Conservation (phyloP, 1,284 basidiomycete species). For the Irpex rosettiformis region DNA sequence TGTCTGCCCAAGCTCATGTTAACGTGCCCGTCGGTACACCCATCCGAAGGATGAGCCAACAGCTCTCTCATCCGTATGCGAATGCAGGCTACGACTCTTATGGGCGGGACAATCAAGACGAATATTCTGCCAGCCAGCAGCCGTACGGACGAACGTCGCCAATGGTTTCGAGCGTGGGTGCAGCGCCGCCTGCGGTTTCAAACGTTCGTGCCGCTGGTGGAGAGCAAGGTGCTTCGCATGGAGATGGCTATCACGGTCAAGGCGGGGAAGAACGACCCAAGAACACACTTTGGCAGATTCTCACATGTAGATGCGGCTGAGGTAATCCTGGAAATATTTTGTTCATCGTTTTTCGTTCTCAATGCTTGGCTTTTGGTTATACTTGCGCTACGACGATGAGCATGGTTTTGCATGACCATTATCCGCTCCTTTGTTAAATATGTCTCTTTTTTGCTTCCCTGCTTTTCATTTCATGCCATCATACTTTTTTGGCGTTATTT, state of each 20-base stretch:
- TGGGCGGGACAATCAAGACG: conserved; percentile 39
- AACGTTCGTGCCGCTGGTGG: conserved; percentile 65
- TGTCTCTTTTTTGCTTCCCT: neutral
- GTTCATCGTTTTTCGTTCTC: conserved; percentile 7
- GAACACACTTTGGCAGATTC: conserved; percentile 57
- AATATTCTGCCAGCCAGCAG: conserved; percentile 42
- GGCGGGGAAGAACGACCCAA: conserved; percentile 54
- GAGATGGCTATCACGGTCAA: conserved; percentile 56
- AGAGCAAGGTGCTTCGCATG: conserved; percentile 60
- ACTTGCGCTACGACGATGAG: neutral
- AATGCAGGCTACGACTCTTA: conserved; percentile 52
- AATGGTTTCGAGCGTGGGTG: conserved; percentile 65
- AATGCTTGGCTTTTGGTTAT: conserved; percentile 11
- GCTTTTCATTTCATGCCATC: too few relatives aligned
- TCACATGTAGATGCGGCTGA: conserved; percentile 75
- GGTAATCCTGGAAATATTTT: neutral
- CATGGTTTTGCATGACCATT: neutral
- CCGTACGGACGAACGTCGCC: conserved; percentile 68
- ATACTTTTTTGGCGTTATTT: conserved; percentile 20
- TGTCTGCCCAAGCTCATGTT: conserved; percentile 70
- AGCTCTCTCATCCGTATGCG: conserved; percentile 61
- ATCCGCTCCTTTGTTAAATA: conserved; percentile 9
- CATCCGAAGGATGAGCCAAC: conserved; percentile 42
- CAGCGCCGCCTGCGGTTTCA: conserved; percentile 67
- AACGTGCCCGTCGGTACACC: conserved; percentile 61